Evolutionary conservation across 371 early-diverging fungal genomes (phyloP).

Genomic region (Blakeslea trispora): DNA sequence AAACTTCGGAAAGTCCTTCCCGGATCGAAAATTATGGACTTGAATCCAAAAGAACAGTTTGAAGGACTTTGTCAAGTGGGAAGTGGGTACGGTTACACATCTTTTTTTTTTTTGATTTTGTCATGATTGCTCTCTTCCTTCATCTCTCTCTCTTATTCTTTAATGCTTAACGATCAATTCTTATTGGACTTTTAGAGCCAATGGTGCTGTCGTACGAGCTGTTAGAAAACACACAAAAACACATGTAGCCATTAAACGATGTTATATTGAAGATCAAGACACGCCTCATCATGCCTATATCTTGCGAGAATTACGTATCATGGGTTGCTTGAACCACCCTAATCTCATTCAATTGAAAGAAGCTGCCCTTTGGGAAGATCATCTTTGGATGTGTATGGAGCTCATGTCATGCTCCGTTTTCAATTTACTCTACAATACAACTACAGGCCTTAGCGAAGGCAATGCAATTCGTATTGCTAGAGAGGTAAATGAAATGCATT

Average conservation of each 20-base stretch:
- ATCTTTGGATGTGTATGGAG: slow-evolving; percentile 58
- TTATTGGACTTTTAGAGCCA: too few relatives aligned
- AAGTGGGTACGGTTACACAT: slow-evolving; percentile 39
- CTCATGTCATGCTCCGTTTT: slow-evolving; percentile 55
- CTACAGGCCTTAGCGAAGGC: slow-evolving; percentile 44
- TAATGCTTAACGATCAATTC: too few relatives aligned
- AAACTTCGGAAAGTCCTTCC: slow-evolving; percentile 53
- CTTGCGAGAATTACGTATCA: slow-evolving; percentile 49
- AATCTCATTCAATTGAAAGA: slow-evolving; percentile 45
- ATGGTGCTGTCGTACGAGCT: slow-evolving; percentile 26
- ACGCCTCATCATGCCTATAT: slow-evolving; percentile 48
- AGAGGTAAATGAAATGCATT: slow-evolving; percentile 27
- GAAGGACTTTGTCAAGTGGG: slow-evolving; percentile 44
- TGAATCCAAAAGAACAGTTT: slow-evolving; percentile 42
- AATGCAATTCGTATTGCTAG: slow-evolving; percentile 42
- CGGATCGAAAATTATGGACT: slow-evolving; percentile 42
- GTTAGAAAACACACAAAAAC: slow-evolving; percentile 19
- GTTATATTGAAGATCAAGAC: slow-evolving; percentile 52
- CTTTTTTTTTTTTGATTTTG: too few relatives aligned
- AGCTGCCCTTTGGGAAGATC: slow-evolving; percentile 45
- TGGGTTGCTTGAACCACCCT: slow-evolving; percentile 45
- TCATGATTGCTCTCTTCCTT: too few relatives aligned
- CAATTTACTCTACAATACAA: slow-evolving; percentile 42
- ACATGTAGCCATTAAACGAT: slow-evolving; percentile 55
- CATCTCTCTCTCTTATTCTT: too few relatives aligned